Evolutionary conservation across 352 stramenopile genomes (phyloP).

Genomic region (Phytophthora pini): DNA sequence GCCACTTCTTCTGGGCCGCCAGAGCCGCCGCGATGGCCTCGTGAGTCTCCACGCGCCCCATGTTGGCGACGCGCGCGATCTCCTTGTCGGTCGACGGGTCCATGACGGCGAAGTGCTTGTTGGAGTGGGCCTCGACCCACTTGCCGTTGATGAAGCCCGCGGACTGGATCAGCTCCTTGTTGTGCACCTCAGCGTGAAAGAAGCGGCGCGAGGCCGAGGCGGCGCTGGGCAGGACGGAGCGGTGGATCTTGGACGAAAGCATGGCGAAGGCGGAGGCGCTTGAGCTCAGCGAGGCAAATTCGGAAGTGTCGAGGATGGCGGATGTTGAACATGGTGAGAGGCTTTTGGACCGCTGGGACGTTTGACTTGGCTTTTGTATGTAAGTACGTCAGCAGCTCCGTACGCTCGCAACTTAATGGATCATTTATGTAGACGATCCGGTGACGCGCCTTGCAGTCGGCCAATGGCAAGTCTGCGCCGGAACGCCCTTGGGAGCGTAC

Average conservation of each 20-base stretch:
- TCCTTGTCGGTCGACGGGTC: conserved; percentile 82
- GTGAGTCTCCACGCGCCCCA: conserved; percentile 69
- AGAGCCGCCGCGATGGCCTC: conserved; percentile 77
- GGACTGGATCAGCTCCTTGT: conserved; percentile 74
- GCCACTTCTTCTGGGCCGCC: conserved; percentile 70
- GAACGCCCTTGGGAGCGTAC: no score
- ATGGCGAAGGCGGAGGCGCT: conserved; percentile 16
- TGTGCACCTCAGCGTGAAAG: conserved; percentile 67
- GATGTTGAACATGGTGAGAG: conserved; percentile 8
- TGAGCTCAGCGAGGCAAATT: conserved; percentile 29
- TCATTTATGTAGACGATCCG: neutral
- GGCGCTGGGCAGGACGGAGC: conserved; percentile 26
- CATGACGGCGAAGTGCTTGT: conserved; percentile 65
- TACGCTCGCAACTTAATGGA: conserved; percentile 25
- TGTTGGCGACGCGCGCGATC: conserved; percentile 74
- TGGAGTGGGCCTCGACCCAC: conserved; percentile 71
- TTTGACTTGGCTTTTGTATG: conserved; percentile 31
- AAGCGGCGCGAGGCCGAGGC: conserved; percentile 26
- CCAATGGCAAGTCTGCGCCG: no score
- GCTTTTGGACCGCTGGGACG: neutral
- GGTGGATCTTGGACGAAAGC: conserved; percentile 41
- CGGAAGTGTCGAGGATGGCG: conserved; percentile 20
- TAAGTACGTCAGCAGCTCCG: conserved; percentile 41
- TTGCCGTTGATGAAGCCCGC: conserved; percentile 82
- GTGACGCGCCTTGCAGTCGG: no score